Conservation (phyloP, 1,284 basidiomycete species). For the Rhodotorula sp. region DNA sequence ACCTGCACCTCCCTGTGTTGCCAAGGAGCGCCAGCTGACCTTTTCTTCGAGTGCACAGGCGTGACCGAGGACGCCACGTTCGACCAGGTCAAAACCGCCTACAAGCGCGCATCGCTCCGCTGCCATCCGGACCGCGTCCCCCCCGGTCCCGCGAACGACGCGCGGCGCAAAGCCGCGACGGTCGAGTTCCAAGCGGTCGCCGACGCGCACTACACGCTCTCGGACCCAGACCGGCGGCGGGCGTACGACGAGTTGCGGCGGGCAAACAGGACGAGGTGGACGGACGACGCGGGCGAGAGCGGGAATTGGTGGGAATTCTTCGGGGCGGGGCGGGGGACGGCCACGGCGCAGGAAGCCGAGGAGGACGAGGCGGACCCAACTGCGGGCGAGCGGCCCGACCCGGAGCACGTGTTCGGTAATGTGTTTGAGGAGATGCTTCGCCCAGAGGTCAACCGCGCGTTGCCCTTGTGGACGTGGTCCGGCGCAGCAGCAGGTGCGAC, state of each 20-base stretch:
- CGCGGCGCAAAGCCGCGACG: conserved; percentile 31
- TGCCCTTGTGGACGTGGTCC: conserved; percentile 73
- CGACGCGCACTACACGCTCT: conserved; percentile 94
- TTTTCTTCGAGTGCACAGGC: neutral
- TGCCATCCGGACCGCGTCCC: conserved; percentile 41
- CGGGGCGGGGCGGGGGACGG: conserved; percentile 44
- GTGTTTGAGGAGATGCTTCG: conserved; percentile 81
- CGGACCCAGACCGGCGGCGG: conserved; percentile 57
- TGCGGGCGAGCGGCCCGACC: conserved; percentile 62
- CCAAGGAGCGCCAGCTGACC: neutral
- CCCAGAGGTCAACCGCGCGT: conserved; percentile 63
- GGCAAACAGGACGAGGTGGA: conserved; percentile 56
- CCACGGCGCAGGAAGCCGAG: conserved; percentile 13
- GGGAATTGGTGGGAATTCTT: conserved; percentile 55
- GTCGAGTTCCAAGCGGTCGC: conserved; percentile 60
- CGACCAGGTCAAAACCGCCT: conserved; percentile 75
- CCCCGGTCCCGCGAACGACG: conserved; percentile 23
- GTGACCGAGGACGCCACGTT: conserved; percentile 9
- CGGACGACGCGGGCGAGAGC: conserved; percentile 62
- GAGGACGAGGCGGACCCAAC: conserved; percentile 20
- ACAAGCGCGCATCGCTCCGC: conserved; percentile 59
- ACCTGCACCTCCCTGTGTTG: neutral
- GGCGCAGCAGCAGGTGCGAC: conserved; percentile 66
- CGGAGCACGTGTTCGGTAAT: conserved; percentile 79
- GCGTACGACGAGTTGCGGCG: conserved; percentile 48